Conservation (phyloP, 2,329 filamentous ascomycete species). For the Periconia macrospinosa region DNA sequence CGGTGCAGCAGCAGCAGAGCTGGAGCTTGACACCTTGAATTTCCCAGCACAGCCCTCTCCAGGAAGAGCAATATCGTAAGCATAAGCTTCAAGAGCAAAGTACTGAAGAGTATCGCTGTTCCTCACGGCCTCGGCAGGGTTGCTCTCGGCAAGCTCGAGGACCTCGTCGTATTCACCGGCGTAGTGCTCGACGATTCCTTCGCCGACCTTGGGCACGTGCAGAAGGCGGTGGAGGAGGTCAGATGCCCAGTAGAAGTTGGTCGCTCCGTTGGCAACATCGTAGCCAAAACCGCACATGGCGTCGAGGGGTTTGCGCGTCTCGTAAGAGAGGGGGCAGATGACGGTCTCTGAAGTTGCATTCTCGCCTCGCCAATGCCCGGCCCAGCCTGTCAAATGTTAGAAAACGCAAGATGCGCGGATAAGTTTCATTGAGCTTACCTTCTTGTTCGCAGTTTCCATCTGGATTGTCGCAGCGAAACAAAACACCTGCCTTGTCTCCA, state of each 20-base stretch:
- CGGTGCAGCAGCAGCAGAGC: conserved; percentile 1
- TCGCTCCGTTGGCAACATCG: conserved; percentile 58
- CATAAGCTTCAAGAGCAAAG: conserved; percentile 70
- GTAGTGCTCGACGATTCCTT: conserved; percentile 64
- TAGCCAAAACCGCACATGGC: conserved; percentile 66
- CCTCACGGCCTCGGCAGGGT: conserved; percentile 52
- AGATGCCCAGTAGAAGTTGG: conserved; percentile 66
- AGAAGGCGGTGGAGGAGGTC: conserved; percentile 69
- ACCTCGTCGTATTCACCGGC: conserved; percentile 61
- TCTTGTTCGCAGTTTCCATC: conserved; percentile 61
- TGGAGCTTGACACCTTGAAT: conserved; percentile 14
- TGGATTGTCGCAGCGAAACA: conserved; percentile 70
- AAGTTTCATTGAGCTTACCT: conserved; percentile 18
- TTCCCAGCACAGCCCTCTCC: conserved; percentile 63
- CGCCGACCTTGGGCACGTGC: conserved; percentile 64
- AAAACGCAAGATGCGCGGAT: not conserved
- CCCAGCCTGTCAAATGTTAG: conserved; percentile 55
- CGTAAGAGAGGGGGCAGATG: conserved; percentile 67
- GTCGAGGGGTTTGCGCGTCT: conserved; percentile 58
- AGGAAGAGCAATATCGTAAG: conserved; percentile 65
- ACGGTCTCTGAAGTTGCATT: conserved; percentile 70
- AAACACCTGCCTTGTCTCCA: conserved; percentile 58
- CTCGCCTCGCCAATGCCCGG: conserved; percentile 67
- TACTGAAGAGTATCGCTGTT: conserved; percentile 68
- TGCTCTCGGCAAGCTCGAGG: conserved; percentile 55